Percentiles rank a stretch among this genome's conserved stretches.
Evolutionary conservation across 768 basidiomycete species (phyloP).

Genomic region (Xanthoconium stramineum): DNA sequence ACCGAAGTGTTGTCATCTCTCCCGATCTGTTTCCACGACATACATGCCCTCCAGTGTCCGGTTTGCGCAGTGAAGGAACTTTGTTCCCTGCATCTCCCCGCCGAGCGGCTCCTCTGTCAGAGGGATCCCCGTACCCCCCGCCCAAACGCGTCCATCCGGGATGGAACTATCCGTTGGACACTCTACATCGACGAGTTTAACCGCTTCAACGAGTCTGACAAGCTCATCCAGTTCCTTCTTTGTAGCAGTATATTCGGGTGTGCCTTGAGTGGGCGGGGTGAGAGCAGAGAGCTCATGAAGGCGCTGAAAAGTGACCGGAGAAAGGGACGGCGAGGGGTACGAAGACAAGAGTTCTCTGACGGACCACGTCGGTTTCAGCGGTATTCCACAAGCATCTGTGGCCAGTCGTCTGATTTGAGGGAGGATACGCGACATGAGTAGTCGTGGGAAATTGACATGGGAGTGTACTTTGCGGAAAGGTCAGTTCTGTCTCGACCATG

Average conservation of each 20-base stretch:
- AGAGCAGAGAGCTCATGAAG: conserved; percentile 76
- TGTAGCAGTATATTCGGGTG: conserved; percentile 47
- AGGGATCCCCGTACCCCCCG: conserved; percentile 35
- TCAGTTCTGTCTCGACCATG: conserved; percentile 11
- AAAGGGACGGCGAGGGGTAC: conserved; percentile 65
- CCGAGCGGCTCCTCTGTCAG: conserved; percentile 22
- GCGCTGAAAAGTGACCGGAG: conserved; percentile 53
- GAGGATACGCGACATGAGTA: conserved; percentile 7
- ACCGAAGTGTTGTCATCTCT: conserved; percentile 17
- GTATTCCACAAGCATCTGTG: conserved; percentile 63
- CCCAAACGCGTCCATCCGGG: conserved; percentile 44
- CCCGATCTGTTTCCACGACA: conserved; percentile 50
- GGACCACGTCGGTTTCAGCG: conserved; percentile 73
- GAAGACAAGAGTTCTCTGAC: conserved; percentile 73
- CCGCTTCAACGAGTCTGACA: conserved; percentile 76
- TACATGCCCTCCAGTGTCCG: conserved; percentile 52
- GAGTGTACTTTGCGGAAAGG: background rate
- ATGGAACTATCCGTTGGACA: conserved; percentile 26
- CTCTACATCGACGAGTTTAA: conserved; percentile 55
- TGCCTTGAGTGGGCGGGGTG: conserved; percentile 57
- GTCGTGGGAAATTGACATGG: conserved; percentile 1
- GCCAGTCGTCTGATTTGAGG: conserved; percentile 16
- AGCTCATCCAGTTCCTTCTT: conserved; percentile 67
- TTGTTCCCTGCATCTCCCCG: conserved; percentile 36
- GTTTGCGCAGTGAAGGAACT: conserved; percentile 50